Evolutionary conservation across 768 basidiomycete genomes (phyloP).

Genomic region (Suillus subalutaceus): DNA sequence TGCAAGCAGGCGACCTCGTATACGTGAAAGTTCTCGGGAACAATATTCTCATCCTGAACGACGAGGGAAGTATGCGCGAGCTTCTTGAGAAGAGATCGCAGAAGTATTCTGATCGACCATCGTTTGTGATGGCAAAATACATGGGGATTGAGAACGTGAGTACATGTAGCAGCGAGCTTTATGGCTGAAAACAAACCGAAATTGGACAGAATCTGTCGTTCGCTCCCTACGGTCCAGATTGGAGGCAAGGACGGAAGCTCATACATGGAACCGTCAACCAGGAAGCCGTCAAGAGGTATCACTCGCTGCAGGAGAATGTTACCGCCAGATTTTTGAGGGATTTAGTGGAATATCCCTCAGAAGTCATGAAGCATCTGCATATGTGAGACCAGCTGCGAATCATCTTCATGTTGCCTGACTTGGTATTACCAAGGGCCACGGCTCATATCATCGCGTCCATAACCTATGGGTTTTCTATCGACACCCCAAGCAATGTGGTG

Average conservation of each 20-base stretch:
- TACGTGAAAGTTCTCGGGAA: slow-evolving; percentile 17
- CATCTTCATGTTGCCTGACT: background rate
- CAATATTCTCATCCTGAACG: slow-evolving; percentile 26
- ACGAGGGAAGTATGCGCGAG: slow-evolving; percentile 29
- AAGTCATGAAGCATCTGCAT: slow-evolving; percentile 9
- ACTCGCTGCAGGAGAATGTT: slow-evolving; percentile 12
- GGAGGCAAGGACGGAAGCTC: slow-evolving; percentile 17
- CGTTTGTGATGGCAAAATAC: slow-evolving; percentile 14
- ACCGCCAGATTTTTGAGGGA: slow-evolving; percentile 8
- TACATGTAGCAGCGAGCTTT: background rate
- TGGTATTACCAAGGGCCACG: slow-evolving; percentile 2
- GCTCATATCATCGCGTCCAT: slow-evolving; percentile 12
- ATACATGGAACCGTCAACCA: slow-evolving; percentile 3
- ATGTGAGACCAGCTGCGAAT: slow-evolving; percentile 7
- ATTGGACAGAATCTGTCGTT: slow-evolving; percentile 13
- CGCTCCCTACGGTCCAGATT: slow-evolving; percentile 17
- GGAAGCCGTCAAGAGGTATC: slow-evolving; percentile 13
- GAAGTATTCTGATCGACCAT: slow-evolving; percentile 21
- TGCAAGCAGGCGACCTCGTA: slow-evolving; percentile 19
- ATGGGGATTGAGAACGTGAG: slow-evolving; percentile 12
- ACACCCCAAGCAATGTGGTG: slow-evolving; percentile 10
- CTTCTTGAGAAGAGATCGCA: slow-evolving; percentile 33
- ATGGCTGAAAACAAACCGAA: background rate
- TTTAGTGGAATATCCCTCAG: slow-evolving; percentile 10
- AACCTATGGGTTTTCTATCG: slow-evolving; percentile 13